A percentile compares a stretch with the other conserved stretches of the same genome.
These are phyloP conservation scores for Dissophora ornata DNA, from an alignment of 192 early-diverging fungal species.

Conservation along the genomic window DNA sequence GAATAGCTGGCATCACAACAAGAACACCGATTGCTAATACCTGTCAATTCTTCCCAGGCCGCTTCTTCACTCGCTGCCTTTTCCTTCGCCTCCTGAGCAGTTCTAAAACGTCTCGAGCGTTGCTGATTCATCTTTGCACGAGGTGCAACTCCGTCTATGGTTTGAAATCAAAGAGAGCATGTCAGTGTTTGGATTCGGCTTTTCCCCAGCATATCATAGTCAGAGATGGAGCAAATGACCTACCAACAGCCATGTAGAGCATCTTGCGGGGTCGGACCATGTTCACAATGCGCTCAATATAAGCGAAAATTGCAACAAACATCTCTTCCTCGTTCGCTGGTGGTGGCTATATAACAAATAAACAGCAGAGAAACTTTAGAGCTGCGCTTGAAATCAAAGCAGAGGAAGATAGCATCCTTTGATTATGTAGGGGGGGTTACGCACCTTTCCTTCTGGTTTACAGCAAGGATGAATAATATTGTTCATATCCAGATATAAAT, in stretches of 20 bases:
- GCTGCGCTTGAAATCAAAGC: no score
- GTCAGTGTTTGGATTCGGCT: constrained; percentile 9
- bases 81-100: constrained; percentile 84
- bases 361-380: background rate
- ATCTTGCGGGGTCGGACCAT: constrained; percentile 95
- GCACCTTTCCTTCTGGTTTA: constrained; percentile 80
- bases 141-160: constrained; percentile 95
- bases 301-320: constrained; percentile 95
- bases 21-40: constrained; percentile 11
- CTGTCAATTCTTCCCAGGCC: constrained; percentile 51
- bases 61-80: constrained; percentile 61
- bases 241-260: constrained; percentile 98
- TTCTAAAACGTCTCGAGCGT: constrained; percentile 95
- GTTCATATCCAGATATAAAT: constrained; percentile 99
- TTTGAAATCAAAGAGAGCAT: background rate
- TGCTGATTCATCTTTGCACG: constrained; percentile 99
- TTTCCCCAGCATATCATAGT: constrained; percentile 3
- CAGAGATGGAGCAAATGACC: background rate
- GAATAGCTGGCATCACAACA: no score
- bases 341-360: constrained; percentile 59
- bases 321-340: constrained; percentile 92
- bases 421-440: no score
- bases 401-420: no score
- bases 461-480: constrained; percentile 92
- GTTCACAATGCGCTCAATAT: constrained; percentile 93